Evolutionary conservation across 2,329 filamentous ascomycete species (phyloP), one percentile per base, ranked within the genome.

Genomic region (Talaromyces sp.): DNA sequence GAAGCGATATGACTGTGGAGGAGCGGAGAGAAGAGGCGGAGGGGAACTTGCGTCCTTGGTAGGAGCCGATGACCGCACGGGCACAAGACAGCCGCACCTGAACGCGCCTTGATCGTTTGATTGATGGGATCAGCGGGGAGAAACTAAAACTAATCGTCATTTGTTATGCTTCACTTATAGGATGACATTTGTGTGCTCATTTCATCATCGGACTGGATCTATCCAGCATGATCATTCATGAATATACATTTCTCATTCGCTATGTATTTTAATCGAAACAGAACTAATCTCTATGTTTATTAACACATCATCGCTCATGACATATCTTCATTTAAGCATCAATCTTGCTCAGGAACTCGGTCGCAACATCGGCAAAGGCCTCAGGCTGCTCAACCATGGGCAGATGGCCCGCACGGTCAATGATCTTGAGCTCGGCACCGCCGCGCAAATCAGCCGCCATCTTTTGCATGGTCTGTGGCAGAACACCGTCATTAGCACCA

Each of bases 371-470:
- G 67, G 86, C 86, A 68, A 92, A 91, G 3, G 80, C 84, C 51
- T 78, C 73, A 0, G 89, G 86, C 60, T 84, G 82, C 73, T 95
- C 91, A 43, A 86, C 86, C 89, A 95, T 95, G 0, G 91, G 91
- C 65, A 96, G 72, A 75, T 96, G 91, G 0, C 91, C 91, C 0
- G 90, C 85, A 8, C 80, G 76, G 0, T 88, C 82, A 9, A 95
- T 82, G 52, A 88, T 71, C 67, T 81, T 84, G 59, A 91, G 80
- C 53, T 83, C 79, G 0, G 80, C 81, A 0, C 81, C 83, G 0
- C 71, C 68, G 9, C 87, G 86, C 37, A 90, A 69, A 16, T 75
- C 68, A 0, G 72, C 78, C 49, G 80, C 84, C 80, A 92, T 90
- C 13, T 85, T 85, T 49, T 87, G 85, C 90, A 96, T 95, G 3